Base-by-base conservation (phyloP, 176 grass and related monocot genomes). In the Ensete ventricosum region DNA sequence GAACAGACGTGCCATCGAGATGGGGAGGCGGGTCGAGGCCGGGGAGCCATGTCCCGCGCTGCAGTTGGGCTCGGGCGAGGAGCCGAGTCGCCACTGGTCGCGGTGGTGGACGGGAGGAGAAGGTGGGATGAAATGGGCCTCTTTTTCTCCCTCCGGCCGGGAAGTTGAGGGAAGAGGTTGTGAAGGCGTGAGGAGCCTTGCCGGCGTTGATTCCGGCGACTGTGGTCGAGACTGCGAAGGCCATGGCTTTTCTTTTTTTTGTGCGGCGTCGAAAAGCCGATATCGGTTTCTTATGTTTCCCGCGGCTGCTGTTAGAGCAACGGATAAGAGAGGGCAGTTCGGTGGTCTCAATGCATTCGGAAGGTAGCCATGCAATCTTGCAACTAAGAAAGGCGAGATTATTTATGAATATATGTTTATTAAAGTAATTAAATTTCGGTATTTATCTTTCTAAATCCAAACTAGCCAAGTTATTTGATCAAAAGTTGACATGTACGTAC, bases 1-100 rank as follows among this genome's bases (percentile, higher is more conserved):
- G 16, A 62, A 97, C 93, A 64, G 87, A 97, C 93, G 87, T 90
- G 90, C 93, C 90, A 83, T 97, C 90, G 67, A 97, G 94, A 77
- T 93, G 59, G 14, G 85, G 16, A 0, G 94, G 94, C 24, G 90
- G 90, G 76, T 98, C 94, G 23, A 98, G 70, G 52, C 90, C 90
- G 0, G 88, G 90, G 81, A 93, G 25, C 90, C 90, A 93, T 0
- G 90, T 93, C 26, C 88, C 82, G 1, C 90, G 86, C 59, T 89
- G 79, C 10, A 24, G 11, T 68, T 54, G 1, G 11, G 87, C 93
- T 51, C 79, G 81, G 50, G 73, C 82, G 14, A 52, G 62, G 8
- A 82, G 54, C 13, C 50, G 77, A 43, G 72, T 6, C 5, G 22
- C 34, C 43, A 70, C 43, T 1, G 26, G 26, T 48, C 26, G 29